Evolutionary conservation across 2,329 filamentous ascomycete species (phyloP).

Genomic region (Exophiala aquamarina): DNA sequence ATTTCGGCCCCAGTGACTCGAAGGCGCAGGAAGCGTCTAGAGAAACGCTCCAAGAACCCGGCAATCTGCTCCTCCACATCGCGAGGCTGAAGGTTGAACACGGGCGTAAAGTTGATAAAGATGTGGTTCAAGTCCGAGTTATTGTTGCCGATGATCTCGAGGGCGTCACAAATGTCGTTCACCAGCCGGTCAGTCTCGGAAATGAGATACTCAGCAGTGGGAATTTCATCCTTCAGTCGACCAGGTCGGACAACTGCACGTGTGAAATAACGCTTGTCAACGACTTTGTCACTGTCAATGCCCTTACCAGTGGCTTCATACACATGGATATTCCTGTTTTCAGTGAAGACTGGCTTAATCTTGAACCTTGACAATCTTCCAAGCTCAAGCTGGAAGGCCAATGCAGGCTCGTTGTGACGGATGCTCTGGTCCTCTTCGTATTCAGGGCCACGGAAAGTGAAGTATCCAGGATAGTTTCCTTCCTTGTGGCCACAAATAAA

Average conservation of each 20-base stretch:
- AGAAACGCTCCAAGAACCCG: constrained; percentile 95
- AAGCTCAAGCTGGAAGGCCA: constrained; percentile 98
- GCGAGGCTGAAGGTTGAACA: constrained; percentile 85
- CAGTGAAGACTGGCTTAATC: constrained; percentile 97
- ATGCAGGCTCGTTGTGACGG: constrained; percentile 91
- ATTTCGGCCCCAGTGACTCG: constrained; percentile 97
- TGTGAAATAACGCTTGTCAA: constrained; percentile 90
- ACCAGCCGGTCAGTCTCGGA: constrained; percentile 95
- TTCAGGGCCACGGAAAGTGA: constrained; percentile 90
- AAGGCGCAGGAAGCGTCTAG: constrained; percentile 89
- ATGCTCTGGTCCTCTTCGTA: constrained; percentile 94
- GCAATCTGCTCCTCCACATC: constrained; percentile 92
- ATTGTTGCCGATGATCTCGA: constrained; percentile 99
- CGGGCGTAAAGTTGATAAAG: constrained; percentile 98
- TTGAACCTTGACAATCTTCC: constrained; percentile 93
- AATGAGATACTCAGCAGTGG: constrained; percentile 96
- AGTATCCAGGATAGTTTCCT: constrained; percentile 94
- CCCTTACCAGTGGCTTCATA: constrained; percentile 96
- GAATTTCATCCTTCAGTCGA: constrained; percentile 92
- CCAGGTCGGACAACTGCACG: constrained; percentile 93
- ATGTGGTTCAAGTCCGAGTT: constrained; percentile 99
- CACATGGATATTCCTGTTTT: constrained; percentile 98
- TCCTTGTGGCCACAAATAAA: constrained; percentile 96
- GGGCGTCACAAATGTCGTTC: constrained; percentile 94
- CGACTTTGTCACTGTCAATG: constrained; percentile 74